These are phyloP conservation scores for Eucalyptus sp. DNA, from an alignment of 345 rosid species.

Conservation along the genomic window DNA sequence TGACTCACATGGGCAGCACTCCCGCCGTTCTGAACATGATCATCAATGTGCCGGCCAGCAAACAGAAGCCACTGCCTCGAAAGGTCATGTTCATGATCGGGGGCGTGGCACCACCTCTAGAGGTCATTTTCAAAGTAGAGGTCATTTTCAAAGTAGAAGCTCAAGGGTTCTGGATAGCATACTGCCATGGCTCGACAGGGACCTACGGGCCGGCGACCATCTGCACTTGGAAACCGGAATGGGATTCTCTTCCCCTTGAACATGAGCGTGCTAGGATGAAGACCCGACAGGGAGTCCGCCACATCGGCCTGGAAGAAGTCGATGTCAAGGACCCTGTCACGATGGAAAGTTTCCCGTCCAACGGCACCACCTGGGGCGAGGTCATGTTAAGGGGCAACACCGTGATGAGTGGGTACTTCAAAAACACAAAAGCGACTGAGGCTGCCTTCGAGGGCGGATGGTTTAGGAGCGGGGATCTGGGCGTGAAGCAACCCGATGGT, in stretches of 20 bases:
- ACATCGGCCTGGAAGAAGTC: background rate
- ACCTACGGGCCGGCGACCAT: background rate
- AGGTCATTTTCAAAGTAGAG: background rate
- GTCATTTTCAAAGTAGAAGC: background rate
- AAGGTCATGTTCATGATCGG: background rate
- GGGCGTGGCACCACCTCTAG: background rate
- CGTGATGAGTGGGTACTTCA: constrained; percentile 68
- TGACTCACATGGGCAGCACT: constrained; percentile 77
- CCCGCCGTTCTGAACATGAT: constrained; percentile 73
- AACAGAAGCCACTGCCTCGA: constrained; percentile 3
- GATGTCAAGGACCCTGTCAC: constrained; percentile 5
- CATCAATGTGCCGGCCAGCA: constrained; percentile 33
- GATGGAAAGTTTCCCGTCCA: constrained; percentile 39
- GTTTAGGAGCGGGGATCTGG: constrained; percentile 67
- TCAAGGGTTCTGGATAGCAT: background rate
- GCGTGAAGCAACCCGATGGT: constrained; percentile 54
- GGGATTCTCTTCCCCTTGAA: background rate
- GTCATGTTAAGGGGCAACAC: constrained; percentile 69
- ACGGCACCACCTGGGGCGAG: constrained; percentile 58
- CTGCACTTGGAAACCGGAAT: background rate
- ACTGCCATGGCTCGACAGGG: background rate
- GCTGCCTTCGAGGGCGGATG: constrained; percentile 62
- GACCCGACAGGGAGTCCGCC: background rate
- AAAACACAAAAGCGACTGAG: constrained; percentile 43
- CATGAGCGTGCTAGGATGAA: background rate